Base-by-base conservation (phyloP, 108 stramenopile genomes). In the Fragilaria crotonensis region DNA sequence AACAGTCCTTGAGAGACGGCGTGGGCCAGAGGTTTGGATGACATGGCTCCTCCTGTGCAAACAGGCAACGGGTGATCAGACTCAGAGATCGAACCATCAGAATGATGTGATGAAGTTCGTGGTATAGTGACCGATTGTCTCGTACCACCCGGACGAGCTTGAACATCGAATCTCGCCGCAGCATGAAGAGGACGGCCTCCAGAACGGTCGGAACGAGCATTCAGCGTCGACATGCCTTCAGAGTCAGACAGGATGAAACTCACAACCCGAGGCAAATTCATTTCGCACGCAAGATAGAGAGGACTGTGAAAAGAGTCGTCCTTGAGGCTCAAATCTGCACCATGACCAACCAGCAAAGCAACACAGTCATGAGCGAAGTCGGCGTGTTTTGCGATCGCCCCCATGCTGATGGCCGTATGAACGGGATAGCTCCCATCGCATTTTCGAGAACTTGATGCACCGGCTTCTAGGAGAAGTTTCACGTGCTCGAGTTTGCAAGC, bases 251-350 rank as follows among this genome's bases (percentile, higher is more conserved):
- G 60, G 25, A 93, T 63, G 47, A 73, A 73, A 3, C 62, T 62
- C 14, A 83, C 81, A 32, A 87, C 79, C 27, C 77, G 57, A 20
- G 79, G 80, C 17, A 87, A 52, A 60, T 87, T 87, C 47, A 72
- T 76, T 59, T 76, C 72, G 60, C 82, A 85, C 0, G 88, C 88
- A 25, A 93, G 74, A 52, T 78, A 93, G 9, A 93, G 66, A 3
- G 91, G 91, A 28, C 84, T 87, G 54, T 89, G 91, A 31, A 77
- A 59, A 0, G 91, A 77, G 59, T 93, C 91, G 67, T 93, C 91
- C 48, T 84, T 80, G 33, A 83, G 70, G 14, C 78, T 60, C 22
- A 93, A 30, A 65, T 93, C 91, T 19, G 87, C 91, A 25, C 78
- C 83, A 33, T 80, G 58, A 53, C 79, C 63, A 17, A 48, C 25